Conservation (phyloP, 2,329 filamentous ascomycete species). For the Epichloe aotearoae region DNA sequence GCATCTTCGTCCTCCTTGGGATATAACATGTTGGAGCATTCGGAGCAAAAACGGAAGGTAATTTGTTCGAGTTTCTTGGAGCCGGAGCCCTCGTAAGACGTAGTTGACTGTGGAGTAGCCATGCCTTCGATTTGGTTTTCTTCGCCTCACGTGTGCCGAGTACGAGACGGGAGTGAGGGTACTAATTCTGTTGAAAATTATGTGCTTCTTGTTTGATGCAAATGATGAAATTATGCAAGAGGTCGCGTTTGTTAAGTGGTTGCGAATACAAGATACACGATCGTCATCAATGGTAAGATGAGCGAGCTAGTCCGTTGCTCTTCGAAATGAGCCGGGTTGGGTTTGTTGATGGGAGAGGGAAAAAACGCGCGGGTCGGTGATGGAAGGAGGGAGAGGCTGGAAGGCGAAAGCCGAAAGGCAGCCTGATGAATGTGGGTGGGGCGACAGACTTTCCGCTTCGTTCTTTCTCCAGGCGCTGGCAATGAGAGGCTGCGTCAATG, state of each 20-base stretch:
- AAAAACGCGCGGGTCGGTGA: not conserved
- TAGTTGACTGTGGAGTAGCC: conserved; percentile 43
- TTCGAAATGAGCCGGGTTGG: conserved; percentile 1
- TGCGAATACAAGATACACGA: not conserved
- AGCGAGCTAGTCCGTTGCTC: not conserved
- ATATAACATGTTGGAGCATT: conserved; percentile 98
- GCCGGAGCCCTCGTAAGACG: conserved; percentile 26
- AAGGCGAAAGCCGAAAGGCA: not conserved
- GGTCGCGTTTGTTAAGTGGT: not conserved
- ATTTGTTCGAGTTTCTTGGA: conserved; percentile 61
- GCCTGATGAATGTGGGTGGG: not conserved
- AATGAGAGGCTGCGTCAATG: no score
- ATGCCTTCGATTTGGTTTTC: conserved; percentile 22
- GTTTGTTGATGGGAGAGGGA: not conserved
- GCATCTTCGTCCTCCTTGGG: conserved; percentile 83
- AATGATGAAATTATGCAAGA: not conserved
- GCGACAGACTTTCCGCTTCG: not conserved
- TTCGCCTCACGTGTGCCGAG: not conserved
- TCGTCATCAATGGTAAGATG: not conserved
- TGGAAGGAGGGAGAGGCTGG: conserved; percentile 2
- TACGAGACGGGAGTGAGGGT: not conserved
- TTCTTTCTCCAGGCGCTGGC: not conserved
- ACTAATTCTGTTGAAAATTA: conserved; percentile 2
- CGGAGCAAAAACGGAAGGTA: conserved; percentile 93
- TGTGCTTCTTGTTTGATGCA: not conserved